Evolutionary conservation across 78 protist species (phyloP), one percentile per base, ranked within the genome.

Genomic region (Cavenderia fasciculata): DNA sequence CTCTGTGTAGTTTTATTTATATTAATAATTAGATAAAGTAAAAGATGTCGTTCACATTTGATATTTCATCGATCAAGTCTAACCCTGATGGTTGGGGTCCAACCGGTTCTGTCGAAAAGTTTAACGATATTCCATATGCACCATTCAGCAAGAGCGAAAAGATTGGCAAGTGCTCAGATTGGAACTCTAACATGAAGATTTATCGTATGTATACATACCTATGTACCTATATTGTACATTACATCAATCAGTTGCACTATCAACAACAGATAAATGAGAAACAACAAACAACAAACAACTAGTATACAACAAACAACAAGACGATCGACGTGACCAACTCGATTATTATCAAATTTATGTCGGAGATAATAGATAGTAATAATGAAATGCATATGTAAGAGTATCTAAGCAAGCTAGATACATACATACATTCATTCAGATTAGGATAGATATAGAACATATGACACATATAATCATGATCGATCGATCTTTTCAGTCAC

Each of bases 11-110:
- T 34, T 61, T 34, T 61, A 61, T 56, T 56, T 8, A 12, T 56
- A 19, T 25, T 56, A 25, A 12, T 61, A 34, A 61, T 12, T 61
- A 31, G 6, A 61, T 6, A 4, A 61, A 61, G 16, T 31, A 5
- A 34, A 61, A 6, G 10, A 61, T 61, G 69, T 61, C 69, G 36
- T 34, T 76, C 41, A 65, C 87, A 65, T 65, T 78, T 38, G 87
- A 78, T 36, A 38, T 65, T 27, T 31, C 36, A 11, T 23, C 47
- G 16, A 51, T 78, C 52, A 78, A 78, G 34, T 51, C 73, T 40
- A 85, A 85, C 40, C 49, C 65, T 40, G 71, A 25, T 8, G 92
- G 92, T 31, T 85, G 92, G 92, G 92, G 92, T 62, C 92, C 92
- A 69, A 29, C 72, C 2, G 74, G 77, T 23, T 62, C 47, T 46